Conservation (phyloP, 495 filamentous ascomycete species). For the Neurospora discreta region DNA sequence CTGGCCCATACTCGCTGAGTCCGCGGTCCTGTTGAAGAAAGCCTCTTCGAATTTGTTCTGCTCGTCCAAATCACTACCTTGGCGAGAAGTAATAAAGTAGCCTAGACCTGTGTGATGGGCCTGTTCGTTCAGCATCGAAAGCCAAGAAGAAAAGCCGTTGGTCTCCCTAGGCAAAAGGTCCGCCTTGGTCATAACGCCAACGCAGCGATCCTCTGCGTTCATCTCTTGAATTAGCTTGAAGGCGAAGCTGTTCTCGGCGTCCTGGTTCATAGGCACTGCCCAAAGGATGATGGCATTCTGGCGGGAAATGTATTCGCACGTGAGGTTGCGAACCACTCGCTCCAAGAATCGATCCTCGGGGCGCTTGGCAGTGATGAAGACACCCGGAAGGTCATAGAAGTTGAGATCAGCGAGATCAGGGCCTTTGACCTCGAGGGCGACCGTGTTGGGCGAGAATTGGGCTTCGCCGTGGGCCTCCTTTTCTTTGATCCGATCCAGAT, state of each 20-base stretch:
- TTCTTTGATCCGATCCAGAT: constrained; percentile 15
- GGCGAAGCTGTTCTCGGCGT: constrained; percentile 61
- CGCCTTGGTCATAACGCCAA: constrained; percentile 75
- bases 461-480: constrained; percentile 33
- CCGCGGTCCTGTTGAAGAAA: constrained; percentile 41
- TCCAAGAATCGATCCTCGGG: constrained; percentile 55
- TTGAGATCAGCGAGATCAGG: constrained; percentile 57
- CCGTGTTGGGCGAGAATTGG: constrained; percentile 68
- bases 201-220: constrained; percentile 48
- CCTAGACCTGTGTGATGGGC: constrained; percentile 48
- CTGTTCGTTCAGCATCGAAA: constrained; percentile 44
- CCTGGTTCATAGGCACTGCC: constrained; percentile 62
- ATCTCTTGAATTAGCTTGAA: constrained; percentile 47
- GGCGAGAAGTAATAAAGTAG: constrained; percentile 50
- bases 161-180: constrained; percentile 47
- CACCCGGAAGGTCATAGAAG: constrained; percentile 73
- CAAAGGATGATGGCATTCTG: constrained; percentile 61
- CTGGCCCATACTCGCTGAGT: constrained; percentile 14
- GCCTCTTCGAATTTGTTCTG: constrained; percentile 46
- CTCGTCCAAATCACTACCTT: constrained; percentile 35
- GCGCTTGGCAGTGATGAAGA: constrained; percentile 55
- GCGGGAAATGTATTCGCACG: constrained; percentile 52
- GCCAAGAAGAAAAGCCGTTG: constrained; percentile 38
- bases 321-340: constrained; percentile 54
- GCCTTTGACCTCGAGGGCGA: constrained; percentile 60